Base-by-base conservation (phyloP, 2,329 filamentous ascomycete species). In the Calonectria pteridis region DNA sequence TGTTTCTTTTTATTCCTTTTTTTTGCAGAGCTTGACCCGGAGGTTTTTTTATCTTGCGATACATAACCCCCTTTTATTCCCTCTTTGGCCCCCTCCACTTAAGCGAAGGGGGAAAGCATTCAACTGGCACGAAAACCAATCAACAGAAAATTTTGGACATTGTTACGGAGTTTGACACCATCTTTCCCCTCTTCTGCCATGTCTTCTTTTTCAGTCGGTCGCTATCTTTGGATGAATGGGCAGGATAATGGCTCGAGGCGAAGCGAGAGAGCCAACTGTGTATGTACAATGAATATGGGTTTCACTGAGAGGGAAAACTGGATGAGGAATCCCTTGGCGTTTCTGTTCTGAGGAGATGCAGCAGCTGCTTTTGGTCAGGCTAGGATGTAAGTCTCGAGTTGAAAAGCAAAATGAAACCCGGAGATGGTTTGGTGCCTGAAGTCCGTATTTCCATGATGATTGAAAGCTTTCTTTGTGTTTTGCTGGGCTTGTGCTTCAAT, bases 141-240 rank as follows among this genome's bases (percentile, higher is more conserved):
- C 26, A 69, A 69, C 71, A 64, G 65, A 55, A 64, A 67, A 26
- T 26, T 40, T 53, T 67, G 66, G 50, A 72, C 69, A 73, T 74
- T 51, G 74, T 65, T 62, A 49, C 37, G 72, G 72, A 76, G 72
- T 73, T 73, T 55, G 29, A 28, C 35, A 16, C 10, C 16, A 37
- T n/a, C 23, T 16, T 50, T 9, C 20, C 37, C 51, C 23, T 35
- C 31, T 69, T 23, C 26, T 43, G 28, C 37, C 33, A 16, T 18
- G 40, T 28, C 43, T 20, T 18, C 31, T 35, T 50, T 58, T 58
- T 23, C 18, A 26, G 43, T 63, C 28, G 26, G 63, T 73, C 51
- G 51, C 40, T 51, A 13, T 23, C 40, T 46, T 64, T 64, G 26
- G 26, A 31, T 64, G 59, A 46, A 67, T 43, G 31, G 23, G n/a